Base-by-base conservation (phyloP, 2,329 filamentous ascomycete species). In the Pseudophaeomoniella oleicola region DNA sequence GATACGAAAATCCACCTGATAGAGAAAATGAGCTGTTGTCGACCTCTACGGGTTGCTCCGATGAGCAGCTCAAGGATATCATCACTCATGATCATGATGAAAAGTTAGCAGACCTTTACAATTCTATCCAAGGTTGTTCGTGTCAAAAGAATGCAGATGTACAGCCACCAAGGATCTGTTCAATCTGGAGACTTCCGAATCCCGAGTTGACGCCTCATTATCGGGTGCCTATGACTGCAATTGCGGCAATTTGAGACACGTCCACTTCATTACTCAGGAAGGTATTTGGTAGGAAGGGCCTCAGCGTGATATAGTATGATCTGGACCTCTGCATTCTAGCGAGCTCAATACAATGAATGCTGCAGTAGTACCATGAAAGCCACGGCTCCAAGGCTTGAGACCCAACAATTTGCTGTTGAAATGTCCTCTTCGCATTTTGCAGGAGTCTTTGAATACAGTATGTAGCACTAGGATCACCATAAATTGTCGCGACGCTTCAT, bases 21-120 rank as follows among this genome's bases (percentile, higher is more conserved):
- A 39, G 40, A 4, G 36, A 32, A 4, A 34, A 36, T 9, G 37
- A 31, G 16, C 43, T 43, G 1, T 30, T 39, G 5, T 42, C 41
- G 16, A 42, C 44, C 16, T 43, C 44, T 4, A 39, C 39, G 30
- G 18, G 45, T 22, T 40, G 39, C 9, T 37, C 29, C 18, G 44
- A 45, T 29, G 34, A 44, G 16, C 39, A 43, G 16, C 34, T 44
- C 12, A 35, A 34, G 3, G 40, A 43, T n/a, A 13, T 45, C 27
- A 35, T 42, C 10, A 29, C 30, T 12, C 43, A 41, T 17, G 43
- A 42, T 11, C 38, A 40, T 32, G 43, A 45, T 32, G 35, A 30
- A 13, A 40, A 40, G 12, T 19, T 46, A 38, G 33, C 29, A 6
- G 34, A 39, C 13, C 36, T 46, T 13, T 46, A 44, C 17, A 40